Base-by-base conservation (phyloP, 345 rosid genomes). In the Alliaria petiolata region DNA sequence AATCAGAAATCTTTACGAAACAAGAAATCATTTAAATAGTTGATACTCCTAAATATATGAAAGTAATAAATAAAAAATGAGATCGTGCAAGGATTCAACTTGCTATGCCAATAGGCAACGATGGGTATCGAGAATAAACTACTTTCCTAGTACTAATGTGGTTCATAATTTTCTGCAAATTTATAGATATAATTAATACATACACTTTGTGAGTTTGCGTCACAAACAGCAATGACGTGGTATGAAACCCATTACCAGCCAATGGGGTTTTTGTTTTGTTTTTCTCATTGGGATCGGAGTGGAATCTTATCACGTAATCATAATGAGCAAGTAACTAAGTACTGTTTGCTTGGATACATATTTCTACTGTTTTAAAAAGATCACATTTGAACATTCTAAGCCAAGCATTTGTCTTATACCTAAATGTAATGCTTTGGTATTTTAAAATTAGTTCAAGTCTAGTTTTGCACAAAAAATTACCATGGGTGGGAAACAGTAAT, bases 151-250 rank as follows among this genome's bases (percentile, higher is more conserved):
- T 22, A n/a, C n/a, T n/a, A 35, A 33, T 46, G 52, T 20, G n/a
- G 53, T 31, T 50, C 30, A n/a, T n/a, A 33, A 57, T 38, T 6
- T 39, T 54, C 61, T 39, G 13, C 44, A 25, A 39, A 36, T 56
- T 8, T 49, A 31, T 57, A 20, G 34, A 49, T 34, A 45, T n/a
- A 22, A 22, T 3, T 57, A 47, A 47, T 65, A 30, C 31, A 15
- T 11, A 40, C 14, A 16, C 39, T 71, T 38, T 56, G 53, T 31
- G 52, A 56, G 66, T 65, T 49, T 74, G 67, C 54, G 67, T 65
- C 78, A 74, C 53, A 14, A 65, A 73, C 66, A 73, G 36, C 65
- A 22, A 44, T 63, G 62, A 72, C 77, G 62, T 63, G 47, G 56
- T 54, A 54, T n/a, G 25, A 36, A 64, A 35, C 65, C 70, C 70